These are phyloP conservation scores for Radiomyces spectabilis DNA, from an alignment of 192 early-diverging fungal species.

Conservation along the genomic window DNA sequence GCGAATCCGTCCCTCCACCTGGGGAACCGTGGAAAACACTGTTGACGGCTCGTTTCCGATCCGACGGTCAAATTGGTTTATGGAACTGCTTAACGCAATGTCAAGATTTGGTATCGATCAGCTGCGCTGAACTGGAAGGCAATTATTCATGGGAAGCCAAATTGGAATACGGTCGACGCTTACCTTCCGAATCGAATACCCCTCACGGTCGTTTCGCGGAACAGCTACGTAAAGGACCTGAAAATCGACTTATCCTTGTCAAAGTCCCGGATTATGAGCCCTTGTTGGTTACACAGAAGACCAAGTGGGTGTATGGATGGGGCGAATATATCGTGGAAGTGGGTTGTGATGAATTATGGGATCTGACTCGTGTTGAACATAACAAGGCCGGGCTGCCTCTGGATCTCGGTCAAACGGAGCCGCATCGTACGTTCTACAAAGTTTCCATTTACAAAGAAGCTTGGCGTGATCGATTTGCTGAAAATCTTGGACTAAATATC, in stretches of 20 bases:
- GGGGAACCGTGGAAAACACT: slow-evolving; percentile 8
- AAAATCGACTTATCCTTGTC: slow-evolving; percentile 20
- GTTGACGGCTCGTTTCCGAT: slow-evolving; percentile 13
- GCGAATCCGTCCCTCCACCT: not conserved
- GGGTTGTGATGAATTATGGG: slow-evolving; percentile 32
- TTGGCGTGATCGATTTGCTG: slow-evolving; percentile 31
- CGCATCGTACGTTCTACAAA: slow-evolving; percentile 7
- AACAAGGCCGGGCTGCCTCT: slow-evolving; percentile 7
- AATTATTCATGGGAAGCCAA: slow-evolving; percentile 31
- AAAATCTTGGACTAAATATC: slow-evolving; percentile 21
- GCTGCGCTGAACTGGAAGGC: slow-evolving; percentile 23
- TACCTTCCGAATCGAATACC: slow-evolving; percentile 14
- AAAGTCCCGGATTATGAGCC: slow-evolving; percentile 18
- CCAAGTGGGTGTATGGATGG: slow-evolving; percentile 33
- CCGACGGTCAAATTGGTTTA: slow-evolving; percentile 21
- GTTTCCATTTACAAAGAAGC: slow-evolving; percentile 21
- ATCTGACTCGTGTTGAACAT: slow-evolving; percentile 1
- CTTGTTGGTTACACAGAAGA: slow-evolving; percentile 20
- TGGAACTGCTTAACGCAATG: slow-evolving; percentile 31
- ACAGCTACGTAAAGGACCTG: slow-evolving; percentile 10
- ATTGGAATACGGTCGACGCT: slow-evolving; percentile 19
- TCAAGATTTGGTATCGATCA: slow-evolving; percentile 15
- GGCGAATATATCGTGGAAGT: slow-evolving; percentile 31
- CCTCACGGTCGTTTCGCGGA: slow-evolving; percentile 28
- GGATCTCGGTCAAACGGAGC: slow-evolving; percentile 7